Base-by-base conservation (phyloP, 306 rosid species). In the Fragaria ananassa region DNA sequence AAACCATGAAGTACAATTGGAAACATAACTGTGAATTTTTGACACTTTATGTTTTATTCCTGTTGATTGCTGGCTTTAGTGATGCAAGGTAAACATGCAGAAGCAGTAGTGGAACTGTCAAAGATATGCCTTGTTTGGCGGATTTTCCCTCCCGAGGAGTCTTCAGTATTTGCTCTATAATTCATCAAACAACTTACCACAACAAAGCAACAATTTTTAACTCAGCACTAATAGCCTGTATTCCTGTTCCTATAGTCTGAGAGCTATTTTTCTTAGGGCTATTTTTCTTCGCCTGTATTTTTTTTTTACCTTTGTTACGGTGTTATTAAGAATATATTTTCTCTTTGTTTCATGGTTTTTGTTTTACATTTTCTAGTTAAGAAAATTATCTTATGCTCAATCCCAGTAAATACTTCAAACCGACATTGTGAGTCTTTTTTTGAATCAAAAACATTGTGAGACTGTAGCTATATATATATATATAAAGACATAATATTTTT, bases 121-220 rank as follows among this genome's bases (percentile, higher is more conserved):
- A 92, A 94, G 81, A 87, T 90, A 64, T 91, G 97, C 88, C 93
- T 76, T 46, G 47, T 90, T 62, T 85, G 85, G 75, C 85, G 76
- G 62, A 86, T 86, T 86, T 92, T 94, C 82, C 93, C 97, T 92
- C 97, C 98, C 0, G 96, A 92, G 68, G 93, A 94, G 71, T 94
- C 89, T 21, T 90, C 97, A 8, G 97, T 94, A 84, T 74, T 94
- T 86, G 61, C 66, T 71, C 45, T 76, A 51, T 21, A 42, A 60
- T 50, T 46, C 42, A 3, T 44, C 44, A 44, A 44, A 49, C 42
- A 21, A 37, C 13, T 21, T 51, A 67, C 47, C 75, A 71, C 54
- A 21, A 6, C 4, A 62, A 17, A 62, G 1, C 21, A 13, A 14
- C 35, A 25, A 11, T 27, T 60, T 57, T 10, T 60, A 3, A 27